Percentiles rank a stretch among this genome's conserved stretches.
These are phyloP conservation scores for Saccharomycopsis guyanensis DNA, from an alignment of 805 yeast genomes.

Conservation along the genomic window DNA sequence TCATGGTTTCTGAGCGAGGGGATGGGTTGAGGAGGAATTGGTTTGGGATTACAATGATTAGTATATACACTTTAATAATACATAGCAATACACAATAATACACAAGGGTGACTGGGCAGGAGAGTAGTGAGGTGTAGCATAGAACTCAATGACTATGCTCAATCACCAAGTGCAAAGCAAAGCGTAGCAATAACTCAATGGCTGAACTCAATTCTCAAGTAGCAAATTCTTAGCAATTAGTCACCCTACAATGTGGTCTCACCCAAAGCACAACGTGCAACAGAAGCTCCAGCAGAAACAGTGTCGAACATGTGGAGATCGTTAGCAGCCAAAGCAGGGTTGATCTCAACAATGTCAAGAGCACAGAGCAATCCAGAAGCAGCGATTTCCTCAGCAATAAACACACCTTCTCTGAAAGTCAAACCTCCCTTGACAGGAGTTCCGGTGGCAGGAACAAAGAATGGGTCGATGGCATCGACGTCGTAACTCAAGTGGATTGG, in stretches of 20 bases:
- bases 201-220: too few species aligned
- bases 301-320: constrained; percentile 77
- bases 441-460: constrained; percentile 93
- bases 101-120: too few species aligned
- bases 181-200: too few species aligned
- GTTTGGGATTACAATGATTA: too few species aligned
- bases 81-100: too few species aligned
- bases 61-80: too few species aligned
- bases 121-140: too few species aligned
- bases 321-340: constrained; percentile 77
- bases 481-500: constrained; percentile 92
- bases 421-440: constrained; percentile 97
- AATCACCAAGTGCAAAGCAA: neutral
- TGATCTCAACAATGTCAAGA: constrained; percentile 88
- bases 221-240: too few species aligned
- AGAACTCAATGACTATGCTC: too few species aligned
- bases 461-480: constrained; percentile 95
- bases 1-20: too few species aligned
- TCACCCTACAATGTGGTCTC: constrained; percentile 70
- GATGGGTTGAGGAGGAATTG: too few species aligned
- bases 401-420: constrained; percentile 89
- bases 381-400: constrained; percentile 85
- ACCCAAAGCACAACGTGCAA: constrained; percentile 91
- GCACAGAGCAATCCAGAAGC: constrained; percentile 83
- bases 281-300: constrained; percentile 80